Evolutionary conservation across 2,329 filamentous ascomycete species (phyloP), one percentile per base, ranked within the genome.

Genomic region (Dactylellina cionopaga): DNA sequence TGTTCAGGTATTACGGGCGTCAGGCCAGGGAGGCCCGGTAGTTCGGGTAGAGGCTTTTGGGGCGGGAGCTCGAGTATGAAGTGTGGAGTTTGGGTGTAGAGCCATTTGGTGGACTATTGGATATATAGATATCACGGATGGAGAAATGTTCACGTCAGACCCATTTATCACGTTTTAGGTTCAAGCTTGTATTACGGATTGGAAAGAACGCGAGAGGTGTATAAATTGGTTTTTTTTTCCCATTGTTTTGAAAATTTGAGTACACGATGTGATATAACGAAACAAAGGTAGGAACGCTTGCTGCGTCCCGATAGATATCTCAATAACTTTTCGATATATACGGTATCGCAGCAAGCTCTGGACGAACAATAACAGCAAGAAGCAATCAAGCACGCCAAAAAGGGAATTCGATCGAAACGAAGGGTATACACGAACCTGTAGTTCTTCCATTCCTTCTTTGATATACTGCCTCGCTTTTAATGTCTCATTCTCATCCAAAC

Each of bases 401-500:
- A 24, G 13, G 33, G 7, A 37, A 31, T 9, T 5, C 9, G 27
- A 6, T 3, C 11, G 15, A 13, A 46, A 31, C 1, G 5, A 44
- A 27, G 44, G 7, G n/a, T 22, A 47, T 46, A 29, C 9, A 52
- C 68, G 47, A 81, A 88, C 88, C 81, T 81, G 84, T 19, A 92
- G 80, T 78, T 90, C 88, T 5, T 81, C 80, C 51, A 89, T 84
- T 0, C 90, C 90, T 75, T 87, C 87, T 35, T 77, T 80, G 35
- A 96, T 85, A 54, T 84, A 84, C 1, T 83, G 80, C 1, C 87
- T 82, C 72, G 80, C 81, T 44, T 83, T 81, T 0, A 81, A 75
- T 9, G 79, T 79, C 58, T 82, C 79, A 3, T 77, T 63, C 60
- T 76, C 75, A 7, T 80, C 76, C 2, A 84, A 83, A 79, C 96